A percentile compares a stretch with the other conserved stretches of the same genome.
Conservation (phyloP, 2,329 filamentous ascomycete species). For the Zasmidium angulare region DNA sequence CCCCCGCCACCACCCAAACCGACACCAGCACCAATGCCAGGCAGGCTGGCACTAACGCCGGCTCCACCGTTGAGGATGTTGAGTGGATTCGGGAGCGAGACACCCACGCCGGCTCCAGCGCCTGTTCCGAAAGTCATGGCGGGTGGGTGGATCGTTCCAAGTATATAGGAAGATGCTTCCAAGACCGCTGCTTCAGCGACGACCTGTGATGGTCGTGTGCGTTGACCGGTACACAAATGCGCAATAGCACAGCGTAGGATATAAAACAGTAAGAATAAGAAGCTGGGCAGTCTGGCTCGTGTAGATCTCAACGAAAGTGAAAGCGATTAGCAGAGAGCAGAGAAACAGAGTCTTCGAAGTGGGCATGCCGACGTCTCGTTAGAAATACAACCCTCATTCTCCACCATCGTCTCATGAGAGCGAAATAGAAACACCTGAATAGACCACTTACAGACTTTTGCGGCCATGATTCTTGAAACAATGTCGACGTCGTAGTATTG, state of each 20-base stretch:
- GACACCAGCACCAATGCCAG: neutral
- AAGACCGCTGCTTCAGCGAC: no score
- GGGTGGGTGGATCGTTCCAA: neutral
- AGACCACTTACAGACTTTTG: neutral
- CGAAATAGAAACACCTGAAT: neutral
- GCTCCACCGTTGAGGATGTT: neutral
- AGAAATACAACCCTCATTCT: neutral
- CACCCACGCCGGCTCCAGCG: neutral
- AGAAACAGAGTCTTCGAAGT: neutral
- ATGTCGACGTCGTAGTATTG: neutral
- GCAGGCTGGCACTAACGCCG: neutral
- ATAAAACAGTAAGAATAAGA: neutral
- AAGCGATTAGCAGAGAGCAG: neutral
- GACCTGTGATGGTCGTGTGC: no score
- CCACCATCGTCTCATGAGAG: neutral
- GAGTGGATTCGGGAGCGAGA: neutral
- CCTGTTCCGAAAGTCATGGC: neutral
- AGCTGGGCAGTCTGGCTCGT: neutral
- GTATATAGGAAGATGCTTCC: neutral
- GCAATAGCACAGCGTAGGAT: neutral
- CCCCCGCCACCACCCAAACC: neutral
- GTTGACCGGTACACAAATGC: neutral
- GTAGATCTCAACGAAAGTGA: neutral
- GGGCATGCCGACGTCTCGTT: neutral
- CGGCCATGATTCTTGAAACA: neutral